Percentiles rank a stretch among this genome's conserved stretches.
Conservation (phyloP, 108 stramenopile species). For the Skeletonema tropicum region DNA sequence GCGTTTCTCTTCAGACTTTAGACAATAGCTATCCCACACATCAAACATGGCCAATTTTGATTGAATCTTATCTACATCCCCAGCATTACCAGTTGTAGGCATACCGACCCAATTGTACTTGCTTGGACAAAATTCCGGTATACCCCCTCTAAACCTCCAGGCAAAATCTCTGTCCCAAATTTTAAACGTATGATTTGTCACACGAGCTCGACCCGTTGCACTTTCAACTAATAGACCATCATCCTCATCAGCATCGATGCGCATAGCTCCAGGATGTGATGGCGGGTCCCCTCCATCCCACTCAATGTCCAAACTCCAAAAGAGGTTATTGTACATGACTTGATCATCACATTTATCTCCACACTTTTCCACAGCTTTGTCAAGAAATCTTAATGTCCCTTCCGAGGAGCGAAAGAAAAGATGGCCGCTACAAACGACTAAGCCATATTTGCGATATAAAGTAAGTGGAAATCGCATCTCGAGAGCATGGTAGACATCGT, state of each 20-base stretch:
- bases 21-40: not conserved
- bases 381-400: conserved; percentile 35
- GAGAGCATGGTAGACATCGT: conserved; percentile 57
- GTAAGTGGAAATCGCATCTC: conserved; percentile 42
- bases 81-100: not conserved
- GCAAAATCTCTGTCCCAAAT: conserved; percentile 68
- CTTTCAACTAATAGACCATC: conserved; percentile 38
- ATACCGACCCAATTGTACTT: conserved; percentile 60
- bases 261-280: conserved; percentile 1
- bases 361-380: conserved; percentile 41
- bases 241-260: not conserved
- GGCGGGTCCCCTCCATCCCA: conserved; percentile 35
- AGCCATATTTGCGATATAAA: conserved; percentile 38
- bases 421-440: conserved; percentile 59
- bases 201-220: conserved; percentile 27
- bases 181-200: conserved; percentile 49
- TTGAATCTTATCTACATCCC: not conserved
- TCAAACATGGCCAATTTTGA: not conserved
- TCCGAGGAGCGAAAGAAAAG: conserved; percentile 47
- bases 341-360: conserved; percentile 61
- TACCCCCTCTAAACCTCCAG: conserved; percentile 33
- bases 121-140: conserved; percentile 46
- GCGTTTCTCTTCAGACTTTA: too few species aligned
- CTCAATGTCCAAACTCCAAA: conserved; percentile 29
- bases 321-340: conserved; percentile 42